Evolutionary conservation across 2,329 filamentous ascomycete species (phyloP).

Genomic region (Colletotrichum trifolii): DNA sequence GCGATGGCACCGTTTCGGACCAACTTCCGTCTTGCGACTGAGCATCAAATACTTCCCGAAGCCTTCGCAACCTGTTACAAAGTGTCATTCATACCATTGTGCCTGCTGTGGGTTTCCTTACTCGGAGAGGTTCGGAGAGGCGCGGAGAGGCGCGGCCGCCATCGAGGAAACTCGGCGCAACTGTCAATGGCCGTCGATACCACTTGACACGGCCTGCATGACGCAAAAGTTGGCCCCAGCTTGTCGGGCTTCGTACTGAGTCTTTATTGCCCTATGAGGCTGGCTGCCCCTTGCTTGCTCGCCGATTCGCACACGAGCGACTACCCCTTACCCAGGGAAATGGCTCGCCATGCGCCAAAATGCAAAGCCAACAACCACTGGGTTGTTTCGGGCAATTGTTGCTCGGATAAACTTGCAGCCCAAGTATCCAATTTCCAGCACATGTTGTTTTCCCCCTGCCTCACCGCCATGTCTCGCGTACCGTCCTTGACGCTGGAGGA

Average conservation of each 20-base stretch:
- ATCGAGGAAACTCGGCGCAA: no score
- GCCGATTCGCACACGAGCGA: not conserved
- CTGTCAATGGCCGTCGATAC: not conserved
- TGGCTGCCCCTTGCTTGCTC: conserved; percentile 4
- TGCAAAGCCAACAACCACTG: no score
- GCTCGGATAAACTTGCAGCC: no score
- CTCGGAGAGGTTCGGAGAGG: not conserved
- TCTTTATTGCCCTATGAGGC: conserved; percentile 17
- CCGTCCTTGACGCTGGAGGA: no score
- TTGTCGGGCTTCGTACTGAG: not conserved
- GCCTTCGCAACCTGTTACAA: not conserved
- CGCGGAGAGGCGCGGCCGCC: not conserved
- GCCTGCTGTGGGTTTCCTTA: no score
- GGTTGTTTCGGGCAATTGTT: no score
- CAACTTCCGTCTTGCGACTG: conserved; percentile 6
- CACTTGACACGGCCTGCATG: not conserved
- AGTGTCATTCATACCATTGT: not conserved
- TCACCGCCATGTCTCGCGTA: no score
- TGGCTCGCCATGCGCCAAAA: no score
- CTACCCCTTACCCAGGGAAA: not conserved
- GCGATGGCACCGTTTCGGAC: conserved; percentile 3
- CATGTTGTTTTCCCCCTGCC: no score
- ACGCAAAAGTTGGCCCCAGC: not conserved
- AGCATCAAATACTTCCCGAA: not conserved
- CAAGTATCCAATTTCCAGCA: no score